Evolutionary conservation across 305 asterid genomes (phyloP), one percentile per base, ranked within the genome.

Genomic region (Fraxinus platypoda): DNA sequence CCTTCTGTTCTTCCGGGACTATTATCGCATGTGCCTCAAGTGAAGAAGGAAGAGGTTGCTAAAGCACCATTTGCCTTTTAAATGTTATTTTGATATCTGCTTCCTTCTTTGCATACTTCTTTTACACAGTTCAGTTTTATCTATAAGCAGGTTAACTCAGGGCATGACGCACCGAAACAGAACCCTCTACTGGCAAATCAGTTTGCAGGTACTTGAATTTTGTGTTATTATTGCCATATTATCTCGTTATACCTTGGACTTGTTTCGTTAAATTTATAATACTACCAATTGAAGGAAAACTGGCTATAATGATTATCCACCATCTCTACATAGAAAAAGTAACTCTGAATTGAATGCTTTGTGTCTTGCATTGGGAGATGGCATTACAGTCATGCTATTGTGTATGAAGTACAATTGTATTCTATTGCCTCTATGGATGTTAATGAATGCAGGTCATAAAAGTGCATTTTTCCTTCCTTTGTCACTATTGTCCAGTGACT

Each of bases 11-110:
- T 92, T 68, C 78, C 84, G 2, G 95, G 89, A 66, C 38, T 82
- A 35, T 74, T 82, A 35, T 72, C 87, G 19, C 88, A 84, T 82
- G 85, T 34, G 75, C 77, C 90, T 70, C 92, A 87, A 85, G 86
- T 70, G 23, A 91, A 86, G 85, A 88, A 81, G 33, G 97, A 87
- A 80, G 98, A 94, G 97, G 99, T 93, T 76, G 72, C 74, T 17
- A 38, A 38, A 81, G 43, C 66, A 75, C 66, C 71, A 52, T 80
- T 78, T 78, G 28, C 72, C 3, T 80, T n/a, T 73, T 34, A 49
- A 25, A 74, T 77, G 79, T 71, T 81, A 33, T 77, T 12, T 37
- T 77, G 33, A 31, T 34, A 12, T 70, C 68, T 15, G 46, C 64
- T 9, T 41, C 46, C 41, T 49, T n/a, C 57, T 54, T 74, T 49